Base-by-base conservation (phyloP, 495 filamentous ascomycete species). In the Geopyxis carbonaria region DNA sequence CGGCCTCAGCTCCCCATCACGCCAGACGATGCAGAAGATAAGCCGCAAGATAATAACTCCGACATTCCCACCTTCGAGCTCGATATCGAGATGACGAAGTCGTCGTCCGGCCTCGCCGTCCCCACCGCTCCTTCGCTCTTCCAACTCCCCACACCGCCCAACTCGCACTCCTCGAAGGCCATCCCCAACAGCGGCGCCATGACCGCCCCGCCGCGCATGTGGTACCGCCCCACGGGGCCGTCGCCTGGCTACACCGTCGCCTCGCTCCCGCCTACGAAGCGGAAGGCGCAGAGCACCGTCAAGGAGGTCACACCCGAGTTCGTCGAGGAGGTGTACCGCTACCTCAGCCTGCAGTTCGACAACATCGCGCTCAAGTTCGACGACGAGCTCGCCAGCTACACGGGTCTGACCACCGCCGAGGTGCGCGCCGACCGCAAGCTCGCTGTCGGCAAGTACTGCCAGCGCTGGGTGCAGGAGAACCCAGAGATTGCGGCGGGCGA, bases 181-280 rank as follows among this genome's bases (percentile, higher is more conserved):
- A n/a, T 14, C 27, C 11, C 27, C 2, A 18, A n/a, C 2, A 10
- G 10, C 3, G 15, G 13, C 2, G 19, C 29, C 2, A 27, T 22
- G 3, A 11, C 28, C 16, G 38, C 38, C 2, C 29, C 38, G 3
- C 27, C 38, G 2, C 25, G 29, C 2, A 31, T 39, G 36, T 39
- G 36, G 36, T 45, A 30, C 45, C 45, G n/a, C 24, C 50, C 43
- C 41, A 45, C 20, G 27, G 41, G 28, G 38, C 50, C 51, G 9
- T 51, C 46, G 4, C 52, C 52, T 5, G 52, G 52, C 30, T 55
- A 55, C 22, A 56, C 52, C 9, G 52, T 56, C 34, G 52, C 52
- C 19, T 55, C 51, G 9, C 22, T 56, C 2, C 52, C 52, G 28
- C 52, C 52, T n/a, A 35, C 44, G n/a, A 50, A 38, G 22, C 38